Percentiles rank a stretch among this genome's conserved stretches.
Conservation (phyloP, 345 rosid species). For the Raphanus sativus region DNA sequence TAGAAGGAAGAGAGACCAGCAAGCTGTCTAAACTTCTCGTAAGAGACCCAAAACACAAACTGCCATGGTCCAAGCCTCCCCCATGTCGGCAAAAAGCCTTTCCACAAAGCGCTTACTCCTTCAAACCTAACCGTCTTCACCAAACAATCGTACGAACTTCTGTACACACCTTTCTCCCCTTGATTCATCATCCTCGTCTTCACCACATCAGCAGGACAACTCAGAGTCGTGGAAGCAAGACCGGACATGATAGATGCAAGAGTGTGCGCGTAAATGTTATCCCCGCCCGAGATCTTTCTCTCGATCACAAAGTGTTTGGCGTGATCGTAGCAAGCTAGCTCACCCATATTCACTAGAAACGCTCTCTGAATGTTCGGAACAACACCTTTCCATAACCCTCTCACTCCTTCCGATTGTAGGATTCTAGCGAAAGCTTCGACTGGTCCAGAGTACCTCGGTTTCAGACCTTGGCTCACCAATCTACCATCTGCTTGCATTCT, state of each 20-base stretch:
- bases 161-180: conserved; percentile 47
- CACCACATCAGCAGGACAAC: conserved; percentile 90
- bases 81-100: conserved; percentile 90
- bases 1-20: conserved; percentile 79
- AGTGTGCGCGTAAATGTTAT: conserved; percentile 73
- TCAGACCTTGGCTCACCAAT: conserved; percentile 55
- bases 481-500: conserved; percentile 87
- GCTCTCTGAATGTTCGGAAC: conserved; percentile 85
- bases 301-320: conserved; percentile 67
- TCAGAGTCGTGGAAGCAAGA: conserved; percentile 68
- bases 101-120: conserved; percentile 79
- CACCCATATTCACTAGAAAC: conserved; percentile 89
- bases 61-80: conserved; percentile 98
- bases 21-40: conserved; percentile 66
- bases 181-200: conserved; percentile 95
- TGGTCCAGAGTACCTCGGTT: conserved; percentile 65
- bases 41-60: conserved; percentile 89
- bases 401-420: conserved; percentile 52
- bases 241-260: conserved; percentile 82
- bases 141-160: conserved; percentile 72
- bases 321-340: conserved; percentile 87
- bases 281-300: conserved; percentile 46
- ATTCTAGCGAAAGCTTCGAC: conserved; percentile 63
- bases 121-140: conserved; percentile 72
- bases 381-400: conserved; percentile 85